Evolutionary conservation across 148 eudicot species (phyloP), one percentile per base, ranked within the genome.

Genomic region (Fagopyrum tataricum): DNA sequence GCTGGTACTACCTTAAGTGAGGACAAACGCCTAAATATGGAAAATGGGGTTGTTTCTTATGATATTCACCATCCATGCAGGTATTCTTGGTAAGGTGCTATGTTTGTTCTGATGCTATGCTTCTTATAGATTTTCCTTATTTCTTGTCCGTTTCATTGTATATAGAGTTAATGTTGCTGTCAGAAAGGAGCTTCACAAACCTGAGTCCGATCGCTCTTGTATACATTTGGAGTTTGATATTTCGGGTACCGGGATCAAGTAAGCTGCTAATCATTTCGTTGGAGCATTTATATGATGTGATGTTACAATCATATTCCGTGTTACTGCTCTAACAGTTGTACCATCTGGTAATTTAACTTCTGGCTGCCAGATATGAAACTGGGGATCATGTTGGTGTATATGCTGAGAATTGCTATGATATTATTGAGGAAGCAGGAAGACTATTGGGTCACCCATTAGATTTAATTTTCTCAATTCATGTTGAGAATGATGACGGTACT

Each of bases 21-120:
- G 75, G 82, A 81, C 55, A 79, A 79, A 56, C 55, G 71, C 67
- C 66, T 56, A 64, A 74, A 49, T 77, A 48, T 79, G 74, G 75
- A 86, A 26, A 90, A 92, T 74, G 97, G 96, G 20, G 81, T 85
- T 78, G 72, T 83, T 73, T 72, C 84, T 51, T 87, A 82, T 84
- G 97, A 92, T 81, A 82, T 87, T 73, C 97, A 92, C 67, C 97
- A 92, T 83, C 97, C 97, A 18, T 92, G 97, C 97, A 88, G 89
- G 97, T 92, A 89, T n/a, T 56, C 23, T 62, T 41, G 58, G 2
- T 70, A 21, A 62, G 42, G 51, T 44, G 53, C 42, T 15, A 17
- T 72, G n/a, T 74, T 12, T 46, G 14, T 43, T 17, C 68, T 48
- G 51, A 20, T 75, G 3, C n/a, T 44, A 44, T 44, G 5, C 47